Base-by-base conservation (phyloP, 2,329 filamentous ascomycete species). In the Alternaria sp. region DNA sequence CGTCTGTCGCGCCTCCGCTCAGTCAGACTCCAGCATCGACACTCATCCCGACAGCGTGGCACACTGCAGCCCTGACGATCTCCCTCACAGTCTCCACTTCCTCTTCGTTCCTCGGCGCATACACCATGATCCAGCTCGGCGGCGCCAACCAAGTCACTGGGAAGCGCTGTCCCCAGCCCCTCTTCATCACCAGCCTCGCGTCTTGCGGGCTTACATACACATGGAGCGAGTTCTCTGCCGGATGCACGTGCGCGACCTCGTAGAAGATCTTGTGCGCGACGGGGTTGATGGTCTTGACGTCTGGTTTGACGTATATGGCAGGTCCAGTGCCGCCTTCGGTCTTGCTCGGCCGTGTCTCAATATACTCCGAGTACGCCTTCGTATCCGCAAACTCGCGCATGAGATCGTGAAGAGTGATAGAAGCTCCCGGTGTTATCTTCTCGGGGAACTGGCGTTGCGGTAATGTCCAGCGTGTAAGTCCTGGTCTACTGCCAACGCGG, bases 181-280 rank as follows among this genome's bases (percentile, higher is more conserved):
- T 88, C 68, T 88, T 85, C 25, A 96, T 81, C 3, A 96, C 86
- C 54, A 89, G 83, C 69, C 84, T 88, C 59, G 91, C 91, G 77
- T 96, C 93, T 49, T 88, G 85, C 0, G 91, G 91, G 73, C 94
- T 91, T 28, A 96, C 84, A 57, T 89, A 92, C 77, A 96, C 84
- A 79, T 96, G 93, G 83, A 95, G 83, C 12, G 89, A 91, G 68
- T 90, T 87, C 66, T 96, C 93, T 19, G 86, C 89, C 58, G 89
- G 87, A 79, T 96, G 93, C 12, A 93, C 87, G 77, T 96, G 93
- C 17, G 74, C 75, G 2, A 77, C 52, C 55, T 77, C 75, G 50
- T 73, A 76, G 59, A 74, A 75, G 32, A 77, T 76, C 36, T 73
- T 77, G 43, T 71, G 66, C n/a, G 73, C 73, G 2, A 59, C 62